A percentile compares a stretch with the other conserved stretches of the same genome.
Evolutionary conservation across 805 yeast genomes (phyloP).

Genomic region (Hanseniaspora pseudoguilliermondii): DNA sequence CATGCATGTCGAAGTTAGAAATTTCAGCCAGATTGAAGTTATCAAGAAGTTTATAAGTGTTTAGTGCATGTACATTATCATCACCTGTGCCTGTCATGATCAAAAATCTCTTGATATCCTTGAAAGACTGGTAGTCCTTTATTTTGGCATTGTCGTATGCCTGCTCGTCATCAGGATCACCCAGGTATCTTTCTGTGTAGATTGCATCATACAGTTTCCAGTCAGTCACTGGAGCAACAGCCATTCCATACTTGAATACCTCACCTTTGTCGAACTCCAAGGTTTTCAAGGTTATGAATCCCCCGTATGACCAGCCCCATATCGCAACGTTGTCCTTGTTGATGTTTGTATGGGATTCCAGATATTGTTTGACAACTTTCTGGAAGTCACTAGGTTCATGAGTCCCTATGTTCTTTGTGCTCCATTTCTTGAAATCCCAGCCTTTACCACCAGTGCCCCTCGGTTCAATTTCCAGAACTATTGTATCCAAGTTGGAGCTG

Average conservation of each 20-base stretch:
- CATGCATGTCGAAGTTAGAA: conserved; percentile 72
- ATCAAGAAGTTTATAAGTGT: conserved; percentile 51
- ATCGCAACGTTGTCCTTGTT: conserved; percentile 47
- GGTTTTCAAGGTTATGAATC: conserved; percentile 61
- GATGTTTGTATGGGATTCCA: conserved; percentile 34
- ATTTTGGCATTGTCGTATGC: conserved; percentile 41
- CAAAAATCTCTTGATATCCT: conserved; percentile 42
- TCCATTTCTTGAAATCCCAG: conserved; percentile 51
- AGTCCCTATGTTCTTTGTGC: conserved; percentile 46
- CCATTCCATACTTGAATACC: conserved; percentile 59
- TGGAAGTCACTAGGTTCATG: conserved; percentile 68
- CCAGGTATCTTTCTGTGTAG: conserved; percentile 70
- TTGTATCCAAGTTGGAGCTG: conserved; percentile 43
- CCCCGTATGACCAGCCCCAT: conserved; percentile 90
- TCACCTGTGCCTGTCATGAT: conserved; percentile 77
- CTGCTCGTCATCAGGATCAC: conserved; percentile 31
- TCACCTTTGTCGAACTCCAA: conserved; percentile 52
- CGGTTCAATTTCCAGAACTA: conserved; percentile 61
- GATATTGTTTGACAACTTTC: conserved; percentile 38
- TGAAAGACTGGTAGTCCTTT: conserved; percentile 33
- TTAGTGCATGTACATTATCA: conserved; percentile 72
- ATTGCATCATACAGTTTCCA: conserved; percentile 67
- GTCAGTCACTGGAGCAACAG: conserved; percentile 77
- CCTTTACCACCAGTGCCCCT: conserved; percentile 74
- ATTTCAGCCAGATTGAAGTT: conserved; percentile 38